Evolutionary conservation across 257 asterid genomes (phyloP).

Genomic region (Gardenia jasminoides): DNA sequence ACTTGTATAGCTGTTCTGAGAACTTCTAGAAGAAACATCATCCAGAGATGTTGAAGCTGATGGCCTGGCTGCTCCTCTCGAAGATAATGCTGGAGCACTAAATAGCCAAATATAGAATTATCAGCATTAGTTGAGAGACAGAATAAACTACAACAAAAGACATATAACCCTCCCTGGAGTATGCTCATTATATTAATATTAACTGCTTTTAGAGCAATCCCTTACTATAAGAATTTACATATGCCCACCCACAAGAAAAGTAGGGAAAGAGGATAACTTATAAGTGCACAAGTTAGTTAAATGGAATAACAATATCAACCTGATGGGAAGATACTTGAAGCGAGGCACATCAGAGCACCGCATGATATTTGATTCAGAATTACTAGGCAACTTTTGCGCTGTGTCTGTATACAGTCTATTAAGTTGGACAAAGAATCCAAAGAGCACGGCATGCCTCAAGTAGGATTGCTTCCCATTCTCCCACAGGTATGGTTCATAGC

Average conservation of each 20-base stretch:
- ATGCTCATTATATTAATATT: background rate
- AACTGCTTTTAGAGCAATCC: background rate
- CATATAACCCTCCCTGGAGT: background rate
- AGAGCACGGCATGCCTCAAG: slow-evolving; percentile 90
- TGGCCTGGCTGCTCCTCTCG: slow-evolving; percentile 56
- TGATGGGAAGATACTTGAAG: slow-evolving; percentile 96
- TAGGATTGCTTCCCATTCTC: slow-evolving; percentile 90
- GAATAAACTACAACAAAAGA: background rate
- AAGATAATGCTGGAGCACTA: slow-evolving; percentile 96
- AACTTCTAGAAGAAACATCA: slow-evolving; percentile 75
- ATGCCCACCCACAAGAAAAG: background rate
- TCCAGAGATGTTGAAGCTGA: slow-evolving; percentile 62
- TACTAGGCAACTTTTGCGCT: slow-evolving; percentile 71
- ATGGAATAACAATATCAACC: slow-evolving; percentile 42
- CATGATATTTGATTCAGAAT: slow-evolving; percentile 93
- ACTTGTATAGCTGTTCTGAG: slow-evolving; percentile 68
- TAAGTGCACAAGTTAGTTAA: background rate
- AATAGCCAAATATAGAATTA: slow-evolving; percentile 21
- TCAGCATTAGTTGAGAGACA: background rate
- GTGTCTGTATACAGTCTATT: slow-evolving; percentile 72
- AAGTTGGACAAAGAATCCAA: slow-evolving; percentile 96
- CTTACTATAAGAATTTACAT: background rate
- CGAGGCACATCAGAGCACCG: slow-evolving; percentile 96
- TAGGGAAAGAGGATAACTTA: background rate
- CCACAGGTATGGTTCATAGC: slow-evolving; percentile 96